These are phyloP conservation scores for Fagopyrum homotropicum DNA, from an alignment of 148 eudicot genomes.

Conservation along the genomic window DNA sequence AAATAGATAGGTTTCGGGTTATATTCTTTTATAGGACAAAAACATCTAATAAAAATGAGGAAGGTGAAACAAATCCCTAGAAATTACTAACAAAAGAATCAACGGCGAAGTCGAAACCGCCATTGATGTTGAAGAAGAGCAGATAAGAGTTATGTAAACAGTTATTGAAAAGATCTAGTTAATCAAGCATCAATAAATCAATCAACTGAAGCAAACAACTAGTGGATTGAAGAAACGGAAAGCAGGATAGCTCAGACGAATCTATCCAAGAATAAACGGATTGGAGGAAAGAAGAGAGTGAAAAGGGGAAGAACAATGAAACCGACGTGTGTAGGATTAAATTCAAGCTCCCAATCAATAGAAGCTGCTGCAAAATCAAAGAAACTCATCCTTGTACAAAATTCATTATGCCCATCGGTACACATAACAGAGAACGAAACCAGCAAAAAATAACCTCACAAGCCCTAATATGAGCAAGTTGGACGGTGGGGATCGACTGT, in stretches of 20 bases:
- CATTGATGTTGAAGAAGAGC: slow-evolving; percentile 59
- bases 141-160: slow-evolving; percentile 28
- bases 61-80: not conserved
- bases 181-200: not conserved
- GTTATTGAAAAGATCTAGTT: not conserved
- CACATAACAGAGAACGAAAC: no score
- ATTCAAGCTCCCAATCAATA: slow-evolving; percentile 71
- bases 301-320: slow-evolving; percentile 57
- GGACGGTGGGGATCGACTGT: no score
- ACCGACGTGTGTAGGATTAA: slow-evolving; percentile 53
- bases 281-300: slow-evolving; percentile 61
- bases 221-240: not conserved
- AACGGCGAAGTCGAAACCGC: slow-evolving; percentile 79
- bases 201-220: not conserved
- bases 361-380: slow-evolving; percentile 17
- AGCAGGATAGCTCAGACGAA: slow-evolving; percentile 55
- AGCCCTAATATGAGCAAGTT: no score
- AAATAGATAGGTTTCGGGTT: no score
- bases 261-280: slow-evolving; percentile 76
- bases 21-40: no score
- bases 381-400: slow-evolving; percentile 17
- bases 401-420: no score
- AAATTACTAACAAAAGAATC: slow-evolving; percentile 53
- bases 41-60: not conserved
- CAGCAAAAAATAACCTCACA: no score